phyloP scores from a whole-genome alignment of 2,329 filamentous ascomycete species.

The Madurella mycetomatis region DNA sequence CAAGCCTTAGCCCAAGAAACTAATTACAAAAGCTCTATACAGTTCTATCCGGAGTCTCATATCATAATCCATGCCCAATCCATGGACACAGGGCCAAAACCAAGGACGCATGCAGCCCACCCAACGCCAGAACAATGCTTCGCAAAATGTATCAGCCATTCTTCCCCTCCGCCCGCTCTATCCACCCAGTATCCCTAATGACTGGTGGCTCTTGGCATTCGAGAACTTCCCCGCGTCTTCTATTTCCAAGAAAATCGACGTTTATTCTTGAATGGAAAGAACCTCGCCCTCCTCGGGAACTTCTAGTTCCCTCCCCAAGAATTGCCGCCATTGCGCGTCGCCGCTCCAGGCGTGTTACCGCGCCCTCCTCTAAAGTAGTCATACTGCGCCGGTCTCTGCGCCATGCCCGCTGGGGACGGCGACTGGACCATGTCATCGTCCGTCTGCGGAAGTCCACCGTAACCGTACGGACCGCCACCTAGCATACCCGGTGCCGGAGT shows the following conservation, averaged over 20 bases:
- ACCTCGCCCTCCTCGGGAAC: neutral
- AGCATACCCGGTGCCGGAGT: conserved; percentile 48
- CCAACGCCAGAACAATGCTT: conserved; percentile 18
- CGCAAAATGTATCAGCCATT: conserved; percentile 4
- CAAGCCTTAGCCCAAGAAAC: neutral
- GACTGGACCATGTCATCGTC: conserved; percentile 38
- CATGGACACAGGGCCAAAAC: neutral
- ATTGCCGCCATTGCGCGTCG: conserved; percentile 16
- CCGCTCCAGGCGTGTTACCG: conserved; percentile 14
- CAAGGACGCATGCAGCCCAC: neutral
- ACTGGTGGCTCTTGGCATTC: neutral
- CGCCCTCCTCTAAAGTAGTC: conserved; percentile 50
- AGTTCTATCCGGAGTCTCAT: neutral
- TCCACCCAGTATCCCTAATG: neutral
- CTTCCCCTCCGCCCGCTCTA: neutral
- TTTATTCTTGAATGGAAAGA: neutral
- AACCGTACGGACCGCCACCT: conserved; percentile 55
- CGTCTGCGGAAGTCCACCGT: conserved; percentile 54
- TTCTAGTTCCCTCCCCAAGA: conserved; percentile 23
- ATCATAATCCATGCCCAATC: neutral
- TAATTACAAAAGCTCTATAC: neutral
- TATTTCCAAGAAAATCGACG: neutral
- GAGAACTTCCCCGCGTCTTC: neutral
- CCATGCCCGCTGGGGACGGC: conserved; percentile 1
- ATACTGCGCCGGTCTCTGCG: conserved; percentile 37